These are phyloP conservation scores for Ustilaginoidea virens DNA, from an alignment of 2,329 filamentous ascomycete species.

Conservation along the genomic window DNA sequence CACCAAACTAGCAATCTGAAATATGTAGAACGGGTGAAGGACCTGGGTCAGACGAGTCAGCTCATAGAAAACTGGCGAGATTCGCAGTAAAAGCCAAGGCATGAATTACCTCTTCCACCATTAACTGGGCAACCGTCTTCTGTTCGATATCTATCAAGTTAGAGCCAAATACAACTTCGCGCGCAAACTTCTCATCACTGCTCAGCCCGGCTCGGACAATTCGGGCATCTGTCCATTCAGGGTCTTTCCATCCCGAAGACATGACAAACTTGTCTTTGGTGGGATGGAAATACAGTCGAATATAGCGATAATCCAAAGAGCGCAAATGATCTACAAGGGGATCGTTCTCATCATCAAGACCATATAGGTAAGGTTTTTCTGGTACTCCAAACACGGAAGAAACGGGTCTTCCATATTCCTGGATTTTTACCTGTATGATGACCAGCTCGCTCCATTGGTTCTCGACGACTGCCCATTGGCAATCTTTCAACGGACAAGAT, in stretches of 20 bases:
- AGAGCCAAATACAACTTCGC: conserved; percentile 74
- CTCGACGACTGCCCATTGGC: conserved; percentile 87
- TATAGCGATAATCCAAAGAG: conserved; percentile 81
- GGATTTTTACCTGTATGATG: conserved; percentile 50
- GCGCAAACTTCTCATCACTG: conserved; percentile 69
- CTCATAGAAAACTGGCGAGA: no score
- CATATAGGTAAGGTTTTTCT: conserved; percentile 40
- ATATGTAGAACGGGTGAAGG: conserved; percentile 96
- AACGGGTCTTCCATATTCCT: conserved; percentile 36
- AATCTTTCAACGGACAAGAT: conserved; percentile 52
- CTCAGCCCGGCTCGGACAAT: conserved; percentile 67
- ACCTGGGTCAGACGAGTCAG: conserved; percentile 31
- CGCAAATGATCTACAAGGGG: conserved; percentile 62
- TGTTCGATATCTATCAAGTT: conserved; percentile 91
- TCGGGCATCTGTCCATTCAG: conserved; percentile 66
- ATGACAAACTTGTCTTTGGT: conserved; percentile 77
- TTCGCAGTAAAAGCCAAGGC: background rate
- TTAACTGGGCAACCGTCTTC: conserved; percentile 66
- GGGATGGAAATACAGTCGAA: conserved; percentile 84
- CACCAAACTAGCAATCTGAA: conserved; percentile 85
- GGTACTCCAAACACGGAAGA: conserved; percentile 52
- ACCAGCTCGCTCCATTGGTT: conserved; percentile 94
- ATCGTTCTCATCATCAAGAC: conserved; percentile 48
- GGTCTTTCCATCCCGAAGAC: conserved; percentile 87
- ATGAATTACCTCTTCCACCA: conserved; percentile 63